Evolutionary conservation across 352 stramenopile species (phyloP), one percentile per base, ranked within the genome.

Genomic region (Globisporangium solare): DNA sequence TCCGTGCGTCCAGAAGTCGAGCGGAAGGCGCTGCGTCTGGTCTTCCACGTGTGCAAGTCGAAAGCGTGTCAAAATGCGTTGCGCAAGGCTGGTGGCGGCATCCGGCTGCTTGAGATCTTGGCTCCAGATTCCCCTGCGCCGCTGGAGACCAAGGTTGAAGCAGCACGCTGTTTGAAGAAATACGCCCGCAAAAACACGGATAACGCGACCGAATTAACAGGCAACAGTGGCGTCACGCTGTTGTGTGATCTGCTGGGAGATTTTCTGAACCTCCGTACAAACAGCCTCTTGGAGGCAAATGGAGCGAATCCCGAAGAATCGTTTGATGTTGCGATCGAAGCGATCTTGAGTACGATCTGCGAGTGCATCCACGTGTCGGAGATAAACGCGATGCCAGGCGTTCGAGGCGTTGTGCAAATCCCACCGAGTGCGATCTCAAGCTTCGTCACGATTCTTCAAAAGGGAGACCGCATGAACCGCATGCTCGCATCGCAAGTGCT

Each of bases 11-110:
- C 74, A 0, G 76, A 89, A n/a, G 68, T 89, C 12, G 76, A 89
- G 58, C 74, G 80, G 42, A 87, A 86, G 57, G 76, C 83, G 0
- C 64, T 95, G 41, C 75, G 79, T 8, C 64, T 92, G 6, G 64
- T 93, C 20, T 92, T 89, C 50, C 77, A 93, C 49, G 71, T 92
- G 51, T 87, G 74, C 51, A 76, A 85, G 37, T 89, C 80, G 11
- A 64, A 58, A 1, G 56, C 66, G 24, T 89, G 83, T 46, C 83
- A 95, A 58, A 85, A 79, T 22, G 72, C 78, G 17, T 57, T 95
- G 27, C 79, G 85, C 7, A 63, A 67, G n/a, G 77, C 83, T 20
- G 81, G 80, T 37, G 76, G 64, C 27, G 76, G 77, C 4, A 43
- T 52, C 8, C 71, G 76, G 5, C 58, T 93, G 10, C 64, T 78